phyloP scores from a whole-genome alignment of 192 early-diverging fungal genomes.

The Chytriomyces hyalinus region DNA sequence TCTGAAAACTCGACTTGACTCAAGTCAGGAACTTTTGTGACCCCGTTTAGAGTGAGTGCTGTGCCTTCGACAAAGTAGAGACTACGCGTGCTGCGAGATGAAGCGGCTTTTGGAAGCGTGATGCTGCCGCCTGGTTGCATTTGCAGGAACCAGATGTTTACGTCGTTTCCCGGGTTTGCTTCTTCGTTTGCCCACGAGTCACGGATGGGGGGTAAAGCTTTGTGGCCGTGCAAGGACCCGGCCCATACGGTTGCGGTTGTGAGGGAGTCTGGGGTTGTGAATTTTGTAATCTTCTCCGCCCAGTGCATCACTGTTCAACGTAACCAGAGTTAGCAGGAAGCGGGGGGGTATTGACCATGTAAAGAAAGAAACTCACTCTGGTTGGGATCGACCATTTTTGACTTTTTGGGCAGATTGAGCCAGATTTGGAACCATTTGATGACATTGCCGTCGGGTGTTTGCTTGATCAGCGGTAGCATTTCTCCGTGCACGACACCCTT shows the following conservation, averaged over 20 bases:
- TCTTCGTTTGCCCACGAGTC: constrained; percentile 22
- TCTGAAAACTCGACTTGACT: constrained; percentile 52
- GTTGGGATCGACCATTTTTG: constrained; percentile 5
- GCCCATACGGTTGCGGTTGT: constrained; percentile 83
- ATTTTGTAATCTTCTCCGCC: constrained; percentile 63
- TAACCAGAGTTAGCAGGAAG: not conserved
- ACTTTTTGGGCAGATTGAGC: constrained; percentile 61
- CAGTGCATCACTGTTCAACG: constrained; percentile 13
- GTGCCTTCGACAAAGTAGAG: constrained; percentile 41
- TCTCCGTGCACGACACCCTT: constrained; percentile 65
- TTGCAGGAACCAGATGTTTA: constrained; percentile 10
- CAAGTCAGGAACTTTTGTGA: constrained; percentile 19
- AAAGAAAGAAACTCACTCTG: not conserved
- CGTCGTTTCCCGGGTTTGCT: constrained; percentile 18
- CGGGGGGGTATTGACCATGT: not conserved
- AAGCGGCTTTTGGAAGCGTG: constrained; percentile 42
- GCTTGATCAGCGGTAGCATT: constrained; percentile 44
- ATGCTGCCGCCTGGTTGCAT: constrained; percentile 64
- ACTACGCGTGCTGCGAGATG: not conserved
- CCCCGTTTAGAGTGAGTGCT: constrained; percentile 25
- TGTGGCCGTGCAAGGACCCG: constrained; percentile 59
- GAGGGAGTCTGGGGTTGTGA: constrained; percentile 51
- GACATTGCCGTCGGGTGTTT: constrained; percentile 39
- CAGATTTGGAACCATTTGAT: constrained; percentile 59
- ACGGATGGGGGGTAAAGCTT: not conserved